Conservation (phyloP, 1,284 basidiomycete genomes). For the Cutaneotrichosporon mucoides region DNA sequence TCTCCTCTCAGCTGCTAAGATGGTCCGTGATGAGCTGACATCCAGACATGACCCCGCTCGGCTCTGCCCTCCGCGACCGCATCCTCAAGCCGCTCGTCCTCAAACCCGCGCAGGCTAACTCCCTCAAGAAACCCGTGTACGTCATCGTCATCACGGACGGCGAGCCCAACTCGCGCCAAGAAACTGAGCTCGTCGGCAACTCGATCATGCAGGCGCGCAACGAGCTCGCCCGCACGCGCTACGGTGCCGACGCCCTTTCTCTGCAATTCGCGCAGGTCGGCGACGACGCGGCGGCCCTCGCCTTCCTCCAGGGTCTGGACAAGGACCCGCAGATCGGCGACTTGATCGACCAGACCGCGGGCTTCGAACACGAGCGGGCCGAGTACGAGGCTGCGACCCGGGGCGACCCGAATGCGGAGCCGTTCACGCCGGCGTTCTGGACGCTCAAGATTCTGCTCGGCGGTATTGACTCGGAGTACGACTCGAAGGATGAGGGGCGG, state of each 20-base stretch:
- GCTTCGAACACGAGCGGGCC: conserved; percentile 19
- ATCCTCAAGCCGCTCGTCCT: conserved; percentile 11
- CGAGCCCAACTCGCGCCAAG: conserved; percentile 30
- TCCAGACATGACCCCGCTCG: conserved; percentile 19
- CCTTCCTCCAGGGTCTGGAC: conserved; percentile 10
- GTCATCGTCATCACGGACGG: conserved; percentile 48
- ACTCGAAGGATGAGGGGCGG: not conserved
- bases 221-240: conserved; percentile 32
- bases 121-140: conserved; percentile 10
- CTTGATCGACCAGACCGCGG: conserved; percentile 14
- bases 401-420: not conserved
- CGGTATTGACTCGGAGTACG: conserved; percentile 5
- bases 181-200: conserved; percentile 15
- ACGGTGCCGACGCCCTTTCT: conserved; percentile 10
- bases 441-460: conserved; percentile 10
- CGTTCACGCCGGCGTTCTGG: conserved; percentile 6
- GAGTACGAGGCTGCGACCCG: not conserved
- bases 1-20: too few species aligned
- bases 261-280: conserved; percentile 16
- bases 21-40: too few species aligned
- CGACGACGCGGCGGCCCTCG: conserved; percentile 11
- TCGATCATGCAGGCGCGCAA: conserved; percentile 32
- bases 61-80: conserved; percentile 13
- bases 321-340: conserved; percentile 7
- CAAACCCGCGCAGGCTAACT: not conserved